A percentile compares a stretch with the other conserved stretches of the same genome.
These are phyloP conservation scores for Parascedosporium putredinis DNA, from an alignment of 2,329 filamentous ascomycete genomes.

Conservation along the genomic window DNA sequence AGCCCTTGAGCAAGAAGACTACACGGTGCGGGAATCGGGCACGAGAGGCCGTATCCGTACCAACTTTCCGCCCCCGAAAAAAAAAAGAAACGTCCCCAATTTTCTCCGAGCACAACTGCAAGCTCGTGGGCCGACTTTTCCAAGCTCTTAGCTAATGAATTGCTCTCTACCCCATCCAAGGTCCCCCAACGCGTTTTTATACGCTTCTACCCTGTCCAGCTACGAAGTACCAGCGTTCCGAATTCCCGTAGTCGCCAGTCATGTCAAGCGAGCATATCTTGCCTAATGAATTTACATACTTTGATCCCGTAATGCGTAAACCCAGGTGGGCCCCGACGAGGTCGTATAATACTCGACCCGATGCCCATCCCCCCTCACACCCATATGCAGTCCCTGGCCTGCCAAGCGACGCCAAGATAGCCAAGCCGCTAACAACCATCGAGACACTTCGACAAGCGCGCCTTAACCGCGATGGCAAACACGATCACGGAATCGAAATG, in stretches of 20 bases:
- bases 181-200: not conserved
- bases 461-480: not conserved
- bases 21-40: too few species aligned
- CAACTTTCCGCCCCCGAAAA: too few species aligned
- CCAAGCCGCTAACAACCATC: not conserved
- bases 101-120: not conserved
- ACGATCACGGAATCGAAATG: not conserved
- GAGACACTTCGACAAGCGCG: not conserved
- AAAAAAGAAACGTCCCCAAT: too few species aligned
- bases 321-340: too few species aligned
- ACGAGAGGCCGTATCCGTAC: too few species aligned
- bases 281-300: not conserved
- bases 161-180: not conserved
- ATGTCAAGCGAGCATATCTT: not conserved
- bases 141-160: not conserved
- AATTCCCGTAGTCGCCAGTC: not conserved
- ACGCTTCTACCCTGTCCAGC: not conserved
- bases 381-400: too few species aligned
- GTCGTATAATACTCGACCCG: too few species aligned
- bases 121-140: not conserved
- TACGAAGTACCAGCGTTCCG: not conserved
- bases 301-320: not conserved
- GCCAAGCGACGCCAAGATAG: too few species aligned
- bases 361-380: too few species aligned
- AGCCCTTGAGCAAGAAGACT: too few species aligned